A percentile compares a stretch with the other conserved stretches of the same genome.
phyloP scores from a whole-genome alignment of 2,329 filamentous ascomycete genomes.

The Phaeosphaeria sp. region DNA sequence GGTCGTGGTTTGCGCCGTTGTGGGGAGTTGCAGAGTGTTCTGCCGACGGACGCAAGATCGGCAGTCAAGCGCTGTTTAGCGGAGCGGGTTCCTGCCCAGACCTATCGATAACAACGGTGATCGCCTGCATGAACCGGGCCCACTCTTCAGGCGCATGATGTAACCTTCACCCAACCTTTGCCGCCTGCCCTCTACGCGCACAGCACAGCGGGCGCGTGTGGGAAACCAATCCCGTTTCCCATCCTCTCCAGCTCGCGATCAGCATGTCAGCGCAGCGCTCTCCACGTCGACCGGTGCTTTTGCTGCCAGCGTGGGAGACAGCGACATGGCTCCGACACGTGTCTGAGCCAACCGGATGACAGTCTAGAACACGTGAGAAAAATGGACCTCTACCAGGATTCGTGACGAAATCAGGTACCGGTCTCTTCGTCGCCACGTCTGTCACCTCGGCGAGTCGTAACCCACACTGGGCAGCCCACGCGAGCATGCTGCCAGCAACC shows the following conservation, averaged over 20 bases:
- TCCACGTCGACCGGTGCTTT: not conserved
- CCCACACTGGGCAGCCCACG: not conserved
- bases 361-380: not conserved
- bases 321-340: not conserved
- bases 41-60: not conserved
- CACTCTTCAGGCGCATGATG: not conserved
- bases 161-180: not conserved
- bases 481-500: not conserved
- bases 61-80: not conserved
- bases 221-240: not conserved
- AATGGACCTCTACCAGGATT: not conserved
- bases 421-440: not conserved
- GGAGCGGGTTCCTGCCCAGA: not conserved
- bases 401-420: not conserved
- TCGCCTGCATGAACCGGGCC: not conserved
- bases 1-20: not conserved
- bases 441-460: not conserved
- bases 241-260: not conserved
- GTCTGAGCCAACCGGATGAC: not conserved
- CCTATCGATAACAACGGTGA: not conserved
- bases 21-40: not conserved
- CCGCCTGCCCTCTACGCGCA: not conserved
- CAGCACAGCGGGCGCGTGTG: not conserved
- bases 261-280: not conserved
- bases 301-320: not conserved